These are phyloP conservation scores for Cercospora citrullina DNA, from an alignment of 2,329 filamentous ascomycete genomes.

Conservation along the genomic window DNA sequence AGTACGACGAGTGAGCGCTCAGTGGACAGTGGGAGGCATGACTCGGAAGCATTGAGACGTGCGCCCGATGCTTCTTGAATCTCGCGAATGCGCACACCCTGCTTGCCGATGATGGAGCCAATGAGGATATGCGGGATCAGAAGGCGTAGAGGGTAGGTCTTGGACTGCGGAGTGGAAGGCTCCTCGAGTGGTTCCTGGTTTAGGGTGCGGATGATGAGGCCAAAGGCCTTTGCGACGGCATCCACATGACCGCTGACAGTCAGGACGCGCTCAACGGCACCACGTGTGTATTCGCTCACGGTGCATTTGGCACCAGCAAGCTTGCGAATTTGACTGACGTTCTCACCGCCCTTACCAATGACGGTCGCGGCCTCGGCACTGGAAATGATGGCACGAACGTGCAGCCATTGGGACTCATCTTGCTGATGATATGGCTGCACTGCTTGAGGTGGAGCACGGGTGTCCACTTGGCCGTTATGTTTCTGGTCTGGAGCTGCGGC, in stretches of 20 bases:
- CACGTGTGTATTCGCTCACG: slow-evolving; percentile 96
- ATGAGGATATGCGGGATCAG: slow-evolving; percentile 96
- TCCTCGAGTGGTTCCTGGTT: slow-evolving; percentile 93
- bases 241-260: slow-evolving; percentile 97
- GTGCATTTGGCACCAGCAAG: slow-evolving; percentile 97
- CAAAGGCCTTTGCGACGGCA: slow-evolving; percentile 96
- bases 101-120: slow-evolving; percentile 97
- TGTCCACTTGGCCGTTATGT: slow-evolving; percentile 52
- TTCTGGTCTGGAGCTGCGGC: slow-evolving; percentile 28
- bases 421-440: slow-evolving; percentile 56
- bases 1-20: slow-evolving; percentile 98
- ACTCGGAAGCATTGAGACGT: slow-evolving; percentile 92
- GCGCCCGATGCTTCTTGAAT: slow-evolving; percentile 98
- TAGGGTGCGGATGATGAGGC: slow-evolving; percentile 93
- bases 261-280: slow-evolving; percentile 93
- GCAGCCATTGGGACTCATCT: slow-evolving; percentile 95
- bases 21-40: slow-evolving; percentile 88
- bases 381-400: slow-evolving; percentile 94
- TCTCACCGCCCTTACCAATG: slow-evolving; percentile 98
- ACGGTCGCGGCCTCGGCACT: slow-evolving; percentile 96
- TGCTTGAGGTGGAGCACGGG: slow-evolving; percentile 46
- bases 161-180: slow-evolving; percentile 87
- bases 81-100: slow-evolving; percentile 91
- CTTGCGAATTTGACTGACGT: slow-evolving; percentile 93
- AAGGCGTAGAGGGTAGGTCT: slow-evolving; percentile 93